Percentiles rank a stretch among this genome's conserved stretches.
Evolutionary conservation across 2,329 filamentous ascomycete species (phyloP).

Genomic region (Aureobasidium pullulans): DNA sequence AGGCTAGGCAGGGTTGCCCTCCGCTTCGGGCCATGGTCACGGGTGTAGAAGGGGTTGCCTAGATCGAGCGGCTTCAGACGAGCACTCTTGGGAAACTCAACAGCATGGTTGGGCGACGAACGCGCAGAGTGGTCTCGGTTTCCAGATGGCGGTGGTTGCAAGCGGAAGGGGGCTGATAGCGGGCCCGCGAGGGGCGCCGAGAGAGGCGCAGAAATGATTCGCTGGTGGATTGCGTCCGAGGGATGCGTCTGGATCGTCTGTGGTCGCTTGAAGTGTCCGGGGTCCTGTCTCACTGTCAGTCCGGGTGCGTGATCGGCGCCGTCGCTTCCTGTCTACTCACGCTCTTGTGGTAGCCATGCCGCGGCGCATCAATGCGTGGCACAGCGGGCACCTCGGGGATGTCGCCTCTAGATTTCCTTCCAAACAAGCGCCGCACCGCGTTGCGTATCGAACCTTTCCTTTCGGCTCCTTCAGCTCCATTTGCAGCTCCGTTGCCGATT

Average conservation of each 20-base stretch:
- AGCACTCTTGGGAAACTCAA: conserved; percentile 30
- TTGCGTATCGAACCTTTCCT: conserved; percentile 29
- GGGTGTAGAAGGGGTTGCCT: conserved; percentile 24
- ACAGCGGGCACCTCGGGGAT: conserved; percentile 9
- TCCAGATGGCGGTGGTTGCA: conserved; percentile 3
- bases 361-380: conserved; percentile 15
- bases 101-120: conserved; percentile 28
- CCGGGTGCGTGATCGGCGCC: neutral
- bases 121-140: conserved; percentile 7
- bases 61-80: conserved; percentile 29
- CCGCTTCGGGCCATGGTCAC: conserved; percentile 14
- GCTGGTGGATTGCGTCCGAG: conserved; percentile 10
- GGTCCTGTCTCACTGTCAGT: conserved; percentile 16
- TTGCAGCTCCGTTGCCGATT: conserved; percentile 1
- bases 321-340: conserved; percentile 12
- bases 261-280: conserved; percentile 12
- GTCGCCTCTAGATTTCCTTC: conserved; percentile 24
- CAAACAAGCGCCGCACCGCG: conserved; percentile 30
- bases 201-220: conserved; percentile 3
- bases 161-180: conserved; percentile 20
- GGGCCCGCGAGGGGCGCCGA: neutral
- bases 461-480: neutral
- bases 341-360: conserved; percentile 28
- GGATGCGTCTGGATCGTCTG: conserved; percentile 8
- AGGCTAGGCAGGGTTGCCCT: conserved; percentile 26